phyloP scores from a whole-genome alignment of 306 rosid genomes.

The Glycine soja region DNA sequence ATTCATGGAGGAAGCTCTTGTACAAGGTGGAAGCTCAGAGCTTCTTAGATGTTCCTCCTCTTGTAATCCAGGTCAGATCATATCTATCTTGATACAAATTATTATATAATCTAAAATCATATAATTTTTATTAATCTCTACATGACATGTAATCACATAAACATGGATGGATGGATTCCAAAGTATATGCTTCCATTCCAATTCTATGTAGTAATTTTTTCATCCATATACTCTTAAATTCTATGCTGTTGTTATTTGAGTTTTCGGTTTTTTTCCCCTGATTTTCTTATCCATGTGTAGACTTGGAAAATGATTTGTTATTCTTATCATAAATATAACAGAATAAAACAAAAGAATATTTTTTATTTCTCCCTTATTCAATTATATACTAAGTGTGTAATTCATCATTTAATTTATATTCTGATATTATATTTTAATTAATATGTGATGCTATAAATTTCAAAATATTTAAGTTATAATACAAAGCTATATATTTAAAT shows the following conservation, averaged over 20 bases:
- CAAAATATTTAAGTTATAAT: no score
- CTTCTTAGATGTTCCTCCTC: conserved; percentile 89
- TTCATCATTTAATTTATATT: neutral
- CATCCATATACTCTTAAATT: neutral
- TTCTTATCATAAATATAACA: neutral
- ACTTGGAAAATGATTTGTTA: neutral
- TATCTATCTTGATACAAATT: neutral
- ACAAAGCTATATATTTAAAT: neutral
- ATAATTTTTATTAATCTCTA: neutral
- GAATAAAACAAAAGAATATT: neutral
- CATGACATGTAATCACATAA: no score
- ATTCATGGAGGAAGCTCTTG: conserved; percentile 78
- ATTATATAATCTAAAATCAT: neutral
- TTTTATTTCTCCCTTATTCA: neutral
- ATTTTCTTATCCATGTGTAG: conserved; percentile 2
- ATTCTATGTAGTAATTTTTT: no score
- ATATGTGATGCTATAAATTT: no score
- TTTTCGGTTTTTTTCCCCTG: neutral
- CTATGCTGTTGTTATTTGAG: neutral
- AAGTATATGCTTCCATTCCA: no score
- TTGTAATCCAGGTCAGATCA: conserved; percentile 72
- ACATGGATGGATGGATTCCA: no score
- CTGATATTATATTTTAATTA: neutral
- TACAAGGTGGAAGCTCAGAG: conserved; percentile 64
- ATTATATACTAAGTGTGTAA: neutral